Percentiles rank a stretch among this genome's conserved stretches.
phyloP scores from a whole-genome alignment of 768 basidiomycete genomes.

The Boletus rubropictus region DNA sequence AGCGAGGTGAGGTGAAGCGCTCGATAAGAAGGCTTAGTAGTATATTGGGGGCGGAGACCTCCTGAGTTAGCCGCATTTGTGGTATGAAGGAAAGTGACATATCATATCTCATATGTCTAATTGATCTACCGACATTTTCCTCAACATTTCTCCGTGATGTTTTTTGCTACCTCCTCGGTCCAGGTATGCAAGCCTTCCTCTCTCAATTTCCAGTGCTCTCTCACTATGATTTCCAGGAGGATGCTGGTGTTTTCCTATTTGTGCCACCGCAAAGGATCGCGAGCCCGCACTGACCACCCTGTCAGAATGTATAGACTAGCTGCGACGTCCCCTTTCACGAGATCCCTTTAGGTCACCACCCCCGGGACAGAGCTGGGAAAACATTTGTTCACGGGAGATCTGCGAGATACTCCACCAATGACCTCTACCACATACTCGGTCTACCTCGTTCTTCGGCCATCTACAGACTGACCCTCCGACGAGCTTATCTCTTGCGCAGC shows the following conservation, averaged over 20 bases:
- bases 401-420: constrained; percentile 50
- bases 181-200: constrained; percentile 18
- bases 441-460: constrained; percentile 43
- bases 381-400: constrained; percentile 17
- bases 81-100: constrained; percentile 11
- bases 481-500: constrained; percentile 74
- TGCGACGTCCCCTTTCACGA: constrained; percentile 14
- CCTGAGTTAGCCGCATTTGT: constrained; percentile 11
- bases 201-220: background rate
- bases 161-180: constrained; percentile 27
- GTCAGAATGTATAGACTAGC: constrained; percentile 28
- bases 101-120: constrained; percentile 10
- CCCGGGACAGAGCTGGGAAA: constrained; percentile 8
- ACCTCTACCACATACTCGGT: constrained; percentile 73
- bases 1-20: constrained; percentile 69
- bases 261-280: constrained; percentile 44
- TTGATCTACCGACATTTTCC: constrained; percentile 7
- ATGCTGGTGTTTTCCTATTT: constrained; percentile 60
- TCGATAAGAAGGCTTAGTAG: constrained; percentile 51
- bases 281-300: constrained; percentile 31
- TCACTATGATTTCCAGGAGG: constrained; percentile 1
- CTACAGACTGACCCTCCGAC: constrained; percentile 59
- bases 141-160: constrained; percentile 22
- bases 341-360: constrained; percentile 1
- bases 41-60: constrained; percentile 35